Evolutionary conservation across 2,329 filamentous ascomycete species (phyloP), one percentile per base, ranked within the genome.

Genomic region (Capronia epimyces): DNA sequence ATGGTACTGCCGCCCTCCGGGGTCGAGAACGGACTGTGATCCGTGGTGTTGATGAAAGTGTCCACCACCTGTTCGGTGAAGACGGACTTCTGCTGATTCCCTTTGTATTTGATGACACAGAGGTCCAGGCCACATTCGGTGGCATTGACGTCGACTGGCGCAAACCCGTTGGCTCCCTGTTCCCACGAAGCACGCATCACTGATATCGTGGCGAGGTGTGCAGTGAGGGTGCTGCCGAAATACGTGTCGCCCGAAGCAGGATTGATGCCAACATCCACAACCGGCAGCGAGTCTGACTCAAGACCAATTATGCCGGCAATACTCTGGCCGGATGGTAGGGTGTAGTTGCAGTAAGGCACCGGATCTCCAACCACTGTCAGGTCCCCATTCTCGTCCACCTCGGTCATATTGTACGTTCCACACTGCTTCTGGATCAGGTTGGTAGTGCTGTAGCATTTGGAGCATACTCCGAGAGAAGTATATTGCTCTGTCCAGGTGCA

Each of bases 401-500:
- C 10, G 6, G 25, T 27, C 16, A 24, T 25, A 13, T 34, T 24
- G 39, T 46, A 36, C 16, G 45, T 47, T n/a, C 29, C 12, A 24
- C 47, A 50, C 15, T 20, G n/a, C 32, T 50, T 44, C 24, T 32
- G 16, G 6, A 53, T 24, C n/a, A 16, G 31, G 18, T 39, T n/a
- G 13, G 50, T 53, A 13, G 37, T 41, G 46, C 43, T 37, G 21
- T 44, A 46, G 40, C 50, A 53, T 20, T 29, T 29, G 15, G 21
- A 37, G 40, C 50, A 53, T 16, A 53, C 16, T 21, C 43, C 50
- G 10, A 53, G 46, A 22, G 50, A 37, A 4, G 44, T 49, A 29
- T 44, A 53, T 15, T 29, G 13, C 41, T 50, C 42, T 12, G 41
- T 13, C 42, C 41, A 54, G 31, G 52, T 54, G 37, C 52, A 54